phyloP scores from a whole-genome alignment of 2,329 filamentous ascomycete genomes.

The Xylariomycetidae sp. region DNA sequence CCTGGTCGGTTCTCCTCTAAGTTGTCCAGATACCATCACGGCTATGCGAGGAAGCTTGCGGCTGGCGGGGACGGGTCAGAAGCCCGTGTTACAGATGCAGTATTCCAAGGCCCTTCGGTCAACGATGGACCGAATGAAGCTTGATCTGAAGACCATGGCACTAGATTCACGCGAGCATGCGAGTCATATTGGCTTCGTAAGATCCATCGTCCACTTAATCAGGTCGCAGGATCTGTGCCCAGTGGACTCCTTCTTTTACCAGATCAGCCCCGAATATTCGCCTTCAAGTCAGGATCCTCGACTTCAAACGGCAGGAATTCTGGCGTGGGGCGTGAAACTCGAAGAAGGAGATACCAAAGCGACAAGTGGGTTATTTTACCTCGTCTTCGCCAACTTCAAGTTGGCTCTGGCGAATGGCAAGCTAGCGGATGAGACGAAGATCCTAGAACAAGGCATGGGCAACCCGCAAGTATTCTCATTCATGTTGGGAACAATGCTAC shows the following conservation, averaged over 20 bases:
- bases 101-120: slow-evolving; percentile 37
- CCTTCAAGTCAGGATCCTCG: slow-evolving; percentile 50
- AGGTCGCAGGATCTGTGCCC: slow-evolving; percentile 49
- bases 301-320: slow-evolving; percentile 48
- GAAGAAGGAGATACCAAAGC: slow-evolving; percentile 44
- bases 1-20: neutral
- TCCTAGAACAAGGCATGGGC: slow-evolving; percentile 44
- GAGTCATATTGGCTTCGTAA: slow-evolving; percentile 45
- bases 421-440: slow-evolving; percentile 38
- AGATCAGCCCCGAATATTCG: slow-evolving; percentile 49
- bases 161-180: slow-evolving; percentile 34
- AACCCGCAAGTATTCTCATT: slow-evolving; percentile 40
- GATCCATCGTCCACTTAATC: slow-evolving; percentile 46
- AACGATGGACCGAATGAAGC: slow-evolving; percentile 49
- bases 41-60: slow-evolving; percentile 45
- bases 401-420: slow-evolving; percentile 43
- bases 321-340: slow-evolving; percentile 50
- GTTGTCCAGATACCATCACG: slow-evolving; percentile 31
- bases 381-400: slow-evolving; percentile 53
- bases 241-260: slow-evolving; percentile 50
- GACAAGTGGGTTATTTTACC: slow-evolving; percentile 47
- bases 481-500: slow-evolving; percentile 46
- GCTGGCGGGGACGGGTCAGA: slow-evolving; percentile 29
- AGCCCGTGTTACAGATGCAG: slow-evolving; percentile 32
- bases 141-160: slow-evolving; percentile 37